Evolutionary conservation across 2,329 filamentous ascomycete species (phyloP).

Genomic region (Hypoxylon sp.): DNA sequence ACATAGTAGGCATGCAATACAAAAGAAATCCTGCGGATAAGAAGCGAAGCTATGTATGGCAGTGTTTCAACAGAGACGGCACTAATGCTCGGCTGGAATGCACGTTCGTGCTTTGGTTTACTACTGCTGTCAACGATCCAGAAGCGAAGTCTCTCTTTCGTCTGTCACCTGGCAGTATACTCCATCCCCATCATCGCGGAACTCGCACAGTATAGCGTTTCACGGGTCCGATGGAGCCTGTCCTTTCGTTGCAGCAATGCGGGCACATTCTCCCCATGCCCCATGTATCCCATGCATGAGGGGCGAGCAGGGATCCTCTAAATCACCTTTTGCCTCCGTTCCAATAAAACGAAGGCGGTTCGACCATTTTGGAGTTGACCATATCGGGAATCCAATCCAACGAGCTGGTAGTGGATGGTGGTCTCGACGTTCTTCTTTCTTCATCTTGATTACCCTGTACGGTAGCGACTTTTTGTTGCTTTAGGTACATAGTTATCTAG

Average conservation of each 20-base stretch:
- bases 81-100: constrained; percentile 35
- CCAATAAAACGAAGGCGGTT: constrained; percentile 46
- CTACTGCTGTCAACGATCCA: constrained; percentile 18
- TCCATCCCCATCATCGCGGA: constrained; percentile 21
- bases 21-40: constrained; percentile 2
- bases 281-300: constrained; percentile 34
- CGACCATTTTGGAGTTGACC: constrained; percentile 51
- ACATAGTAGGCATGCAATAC: background rate
- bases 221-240: constrained; percentile 29
- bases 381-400: constrained; percentile 47
- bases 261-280: constrained; percentile 21
- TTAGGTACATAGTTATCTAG: constrained; percentile 7
- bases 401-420: constrained; percentile 34
- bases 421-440: constrained; percentile 38
- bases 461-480: constrained; percentile 4
- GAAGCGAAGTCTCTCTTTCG: background rate
- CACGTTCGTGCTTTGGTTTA: constrained; percentile 12
- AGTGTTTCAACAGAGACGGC: constrained; percentile 19
- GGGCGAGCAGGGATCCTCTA: constrained; percentile 33
- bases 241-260: constrained; percentile 41
- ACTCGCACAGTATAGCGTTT: constrained; percentile 33
- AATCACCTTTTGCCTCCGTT: constrained; percentile 41
- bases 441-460: constrained; percentile 35
- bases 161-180: constrained; percentile 37
- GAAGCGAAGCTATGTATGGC: constrained; percentile 7